Base-by-base conservation (phyloP, 1,139 yeast genomes). In the Saccharomyces hybrid region DNA sequence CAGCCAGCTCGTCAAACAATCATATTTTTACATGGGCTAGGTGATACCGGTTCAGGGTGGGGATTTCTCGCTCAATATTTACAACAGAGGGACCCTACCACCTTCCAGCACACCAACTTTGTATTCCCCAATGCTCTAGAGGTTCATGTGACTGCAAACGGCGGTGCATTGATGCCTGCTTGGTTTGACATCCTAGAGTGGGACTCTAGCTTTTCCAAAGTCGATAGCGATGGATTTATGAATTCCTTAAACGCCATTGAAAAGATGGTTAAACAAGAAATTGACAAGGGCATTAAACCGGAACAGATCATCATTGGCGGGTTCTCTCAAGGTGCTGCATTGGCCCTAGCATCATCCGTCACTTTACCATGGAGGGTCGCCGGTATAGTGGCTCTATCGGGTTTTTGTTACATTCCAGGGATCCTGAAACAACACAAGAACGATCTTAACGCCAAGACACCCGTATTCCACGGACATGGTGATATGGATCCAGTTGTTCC, bases 11-110 rank as follows among this genome's bases (percentile, higher is more conserved):
- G 82, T 2, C 85, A 90, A 0, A 84, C 95, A 0, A 74, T 91
- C 31, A 88, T 93, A 31, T 80, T 93, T 60, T 67, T 89, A 54
- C 99, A 93, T 67, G 99, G 99, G 0, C 76, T 93, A 19, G 99
- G 99, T 8, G 99, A 91, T 67, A 71, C 87, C 1, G 97, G 96
- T 6, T 76, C 78, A 29, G 98, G 98, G 1, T 93, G 97, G 97
- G 75, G 81, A 42, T 88, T 88, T 76, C 73, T 93, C 47, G 82
- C 86, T 4, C 82, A 82, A 29, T 76, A 74, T 55, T 60, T 78
- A 42, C 69, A 68, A 21, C 64, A 68, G 21, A 63, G 77, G 72
- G 53, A 76, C 71, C 72, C 77, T 14, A 75, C 76, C 19, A 6
- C 44, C 9, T 77, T 81, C 53, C 80, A 80, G 44, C 79, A 82